Conservation (phyloP, 1,139 yeast species). For the Suhomyces atakaporum region DNA sequence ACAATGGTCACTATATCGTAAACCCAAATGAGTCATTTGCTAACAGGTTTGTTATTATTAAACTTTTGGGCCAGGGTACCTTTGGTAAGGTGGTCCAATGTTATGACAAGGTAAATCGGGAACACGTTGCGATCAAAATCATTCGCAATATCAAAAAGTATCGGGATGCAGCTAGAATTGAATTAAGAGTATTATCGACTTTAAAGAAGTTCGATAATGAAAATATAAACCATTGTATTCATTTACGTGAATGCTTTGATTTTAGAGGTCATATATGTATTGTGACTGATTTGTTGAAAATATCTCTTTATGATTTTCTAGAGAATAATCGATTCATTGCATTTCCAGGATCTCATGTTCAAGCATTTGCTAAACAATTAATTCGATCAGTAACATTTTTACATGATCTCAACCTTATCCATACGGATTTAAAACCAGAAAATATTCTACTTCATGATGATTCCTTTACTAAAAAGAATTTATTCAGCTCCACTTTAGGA, state of each 20-base stretch:
- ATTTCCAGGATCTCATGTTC: slow-evolving; percentile 84
- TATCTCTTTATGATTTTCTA: slow-evolving; percentile 87
- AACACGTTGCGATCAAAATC: slow-evolving; percentile 86
- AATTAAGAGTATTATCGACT: slow-evolving; percentile 75
- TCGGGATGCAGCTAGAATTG: slow-evolving; percentile 85
- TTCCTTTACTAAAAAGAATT: slow-evolving; percentile 37
- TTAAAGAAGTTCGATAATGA: slow-evolving; percentile 72
- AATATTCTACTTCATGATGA: slow-evolving; percentile 78
- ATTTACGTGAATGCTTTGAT: slow-evolving; percentile 87
- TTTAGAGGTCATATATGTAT: slow-evolving; percentile 91
- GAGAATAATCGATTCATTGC: slow-evolving; percentile 71
- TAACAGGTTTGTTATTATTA: slow-evolving; percentile 62
- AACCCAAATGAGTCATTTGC: slow-evolving; percentile 62
- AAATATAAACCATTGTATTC: slow-evolving; percentile 72
- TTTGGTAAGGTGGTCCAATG: slow-evolving; percentile 93
- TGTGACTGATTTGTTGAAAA: slow-evolving; percentile 84
- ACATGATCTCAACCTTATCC: slow-evolving; percentile 87
- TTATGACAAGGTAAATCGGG: slow-evolving; percentile 55
- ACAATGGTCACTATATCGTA: slow-evolving; percentile 82
- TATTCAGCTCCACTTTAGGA: slow-evolving; percentile 38
- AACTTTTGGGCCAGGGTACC: slow-evolving; percentile 92
- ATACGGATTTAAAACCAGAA: slow-evolving; percentile 95
- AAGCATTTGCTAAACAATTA: slow-evolving; percentile 83
- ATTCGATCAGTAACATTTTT: slow-evolving; percentile 83
- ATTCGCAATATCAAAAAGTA: slow-evolving; percentile 79